Conservation (phyloP, 2,329 filamentous ascomycete genomes). For the Microdochium nivale region DNA sequence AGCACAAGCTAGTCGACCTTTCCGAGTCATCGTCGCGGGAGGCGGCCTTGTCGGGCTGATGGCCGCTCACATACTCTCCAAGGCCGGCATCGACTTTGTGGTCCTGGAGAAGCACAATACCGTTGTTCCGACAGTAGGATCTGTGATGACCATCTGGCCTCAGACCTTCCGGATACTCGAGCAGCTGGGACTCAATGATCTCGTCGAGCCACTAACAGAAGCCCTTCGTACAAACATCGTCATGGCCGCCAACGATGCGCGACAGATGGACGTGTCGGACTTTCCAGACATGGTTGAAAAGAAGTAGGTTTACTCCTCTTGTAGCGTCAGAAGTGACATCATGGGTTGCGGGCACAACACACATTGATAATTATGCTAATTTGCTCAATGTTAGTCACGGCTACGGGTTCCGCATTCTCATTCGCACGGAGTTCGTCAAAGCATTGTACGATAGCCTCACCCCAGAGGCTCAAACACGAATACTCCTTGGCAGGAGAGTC, state of each 20-base stretch:
- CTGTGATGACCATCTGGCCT: constrained; percentile 1
- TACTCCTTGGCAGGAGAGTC: not conserved
- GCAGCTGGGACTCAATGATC: not conserved
- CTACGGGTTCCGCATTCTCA: not conserved
- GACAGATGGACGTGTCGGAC: not conserved
- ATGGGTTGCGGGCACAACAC: too few relatives aligned
- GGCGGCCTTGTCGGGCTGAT: constrained; percentile 19
- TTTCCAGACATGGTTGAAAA: not conserved
- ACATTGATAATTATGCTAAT: not conserved
- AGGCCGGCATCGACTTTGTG: constrained; percentile 26
- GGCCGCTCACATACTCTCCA: constrained; percentile 18
- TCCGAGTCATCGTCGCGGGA: constrained; percentile 18
- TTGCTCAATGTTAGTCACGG: not conserved
- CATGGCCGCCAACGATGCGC: not conserved
- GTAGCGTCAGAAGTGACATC: too few relatives aligned
- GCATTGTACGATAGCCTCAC: not conserved
- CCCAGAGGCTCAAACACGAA: not conserved
- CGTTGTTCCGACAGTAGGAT: not conserved
- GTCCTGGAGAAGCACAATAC: constrained; percentile 21
- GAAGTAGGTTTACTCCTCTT: not conserved
- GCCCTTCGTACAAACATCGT: not conserved
- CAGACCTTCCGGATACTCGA: not conserved
- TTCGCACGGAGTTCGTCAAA: not conserved
- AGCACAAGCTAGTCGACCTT: not conserved
- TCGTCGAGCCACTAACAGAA: not conserved